These are phyloP conservation scores for Tilletia indica DNA, from an alignment of 1,284 basidiomycete genomes.

Conservation along the genomic window DNA sequence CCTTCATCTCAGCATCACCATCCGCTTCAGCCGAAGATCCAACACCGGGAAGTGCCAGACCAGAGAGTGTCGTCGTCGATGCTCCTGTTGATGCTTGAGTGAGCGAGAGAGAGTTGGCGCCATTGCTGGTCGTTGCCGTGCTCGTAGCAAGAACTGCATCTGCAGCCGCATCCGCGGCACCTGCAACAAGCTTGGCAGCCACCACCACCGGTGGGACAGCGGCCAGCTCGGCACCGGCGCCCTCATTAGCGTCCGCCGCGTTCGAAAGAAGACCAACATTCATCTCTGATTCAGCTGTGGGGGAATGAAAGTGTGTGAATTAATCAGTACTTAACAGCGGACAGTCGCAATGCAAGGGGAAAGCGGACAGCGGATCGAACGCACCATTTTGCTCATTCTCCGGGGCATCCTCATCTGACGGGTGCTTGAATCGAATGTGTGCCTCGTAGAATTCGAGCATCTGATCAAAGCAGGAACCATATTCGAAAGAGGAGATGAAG, in stretches of 20 bases:
- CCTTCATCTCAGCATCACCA: constrained; percentile 14
- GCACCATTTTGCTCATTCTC: neutral
- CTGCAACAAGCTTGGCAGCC: neutral
- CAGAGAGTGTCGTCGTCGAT: too few relatives aligned
- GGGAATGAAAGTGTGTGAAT: too few relatives aligned
- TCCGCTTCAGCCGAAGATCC: neutral
- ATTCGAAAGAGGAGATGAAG: neutral
- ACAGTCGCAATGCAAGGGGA: too few relatives aligned
- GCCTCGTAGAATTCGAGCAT: constrained; percentile 37
- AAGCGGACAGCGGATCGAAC: neutral
- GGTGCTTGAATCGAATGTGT: constrained; percentile 30
- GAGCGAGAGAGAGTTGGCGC: neutral
- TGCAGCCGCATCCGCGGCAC: neutral
- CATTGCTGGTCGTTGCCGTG: neutral
- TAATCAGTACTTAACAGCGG: too few relatives aligned
- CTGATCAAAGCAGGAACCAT: neutral
- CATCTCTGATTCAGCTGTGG: too few relatives aligned
- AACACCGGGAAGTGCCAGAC: neutral
- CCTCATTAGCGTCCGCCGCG: too few relatives aligned
- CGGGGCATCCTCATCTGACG: neutral
- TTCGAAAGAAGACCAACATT: too few relatives aligned
- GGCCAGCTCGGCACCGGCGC: neutral
- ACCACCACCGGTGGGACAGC: neutral
- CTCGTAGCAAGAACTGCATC: neutral
- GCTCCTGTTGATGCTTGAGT: neutral